phyloP scores from a whole-genome alignment of 345 rosid species.

The Anacardium occidentale region DNA sequence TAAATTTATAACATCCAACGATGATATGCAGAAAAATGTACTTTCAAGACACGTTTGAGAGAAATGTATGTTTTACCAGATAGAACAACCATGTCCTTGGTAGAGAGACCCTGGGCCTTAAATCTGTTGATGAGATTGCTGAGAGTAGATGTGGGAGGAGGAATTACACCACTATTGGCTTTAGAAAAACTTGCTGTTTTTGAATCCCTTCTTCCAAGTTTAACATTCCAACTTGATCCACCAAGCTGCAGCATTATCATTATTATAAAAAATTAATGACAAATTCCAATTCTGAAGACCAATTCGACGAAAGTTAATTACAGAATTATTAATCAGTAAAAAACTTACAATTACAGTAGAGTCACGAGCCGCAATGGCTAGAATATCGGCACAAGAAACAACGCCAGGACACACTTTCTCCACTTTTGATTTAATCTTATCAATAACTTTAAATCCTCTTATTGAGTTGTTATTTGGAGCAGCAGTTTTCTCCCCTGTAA shows the following conservation, averaged over 20 bases:
- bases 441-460: slow-evolving; percentile 55
- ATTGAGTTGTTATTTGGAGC: slow-evolving; percentile 52
- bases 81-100: slow-evolving; percentile 78
- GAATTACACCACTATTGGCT: slow-evolving; percentile 65
- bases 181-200: slow-evolving; percentile 48
- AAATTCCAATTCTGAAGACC: too few relatives aligned
- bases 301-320: too few relatives aligned
- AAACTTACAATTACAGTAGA: slow-evolving; percentile 41
- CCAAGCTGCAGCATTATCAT: slow-evolving; percentile 48
- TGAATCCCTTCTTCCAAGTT: slow-evolving; percentile 80
- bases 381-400: slow-evolving; percentile 66
- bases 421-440: slow-evolving; percentile 45
- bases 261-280: neutral
- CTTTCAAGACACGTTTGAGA: too few relatives aligned
- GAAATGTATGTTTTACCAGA: slow-evolving; percentile 41
- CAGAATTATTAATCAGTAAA: neutral
- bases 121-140: slow-evolving; percentile 56
- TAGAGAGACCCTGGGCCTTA: slow-evolving; percentile 52
- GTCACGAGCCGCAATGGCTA: slow-evolving; percentile 67
- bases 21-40: too few relatives aligned
- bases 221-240: slow-evolving; percentile 67
- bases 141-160: slow-evolving; percentile 52
- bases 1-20: too few relatives aligned
- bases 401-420: slow-evolving; percentile 54
- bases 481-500: slow-evolving; percentile 57